Base-by-base conservation (phyloP, 768 basidiomycete species). In the Lactarius indigo region DNA sequence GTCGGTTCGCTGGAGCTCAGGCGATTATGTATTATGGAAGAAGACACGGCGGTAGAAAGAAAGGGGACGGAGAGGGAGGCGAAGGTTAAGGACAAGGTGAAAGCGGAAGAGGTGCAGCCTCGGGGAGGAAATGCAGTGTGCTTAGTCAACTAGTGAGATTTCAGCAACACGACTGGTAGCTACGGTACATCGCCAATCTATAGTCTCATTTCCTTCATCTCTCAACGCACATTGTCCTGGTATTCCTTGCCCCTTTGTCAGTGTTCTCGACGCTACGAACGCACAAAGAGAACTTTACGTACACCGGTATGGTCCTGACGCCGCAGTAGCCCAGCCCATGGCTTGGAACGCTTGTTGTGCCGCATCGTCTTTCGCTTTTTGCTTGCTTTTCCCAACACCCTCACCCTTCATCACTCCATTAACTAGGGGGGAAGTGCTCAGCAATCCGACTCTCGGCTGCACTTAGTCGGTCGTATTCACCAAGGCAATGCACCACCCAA, bases 341-440 rank as follows among this genome's bases (percentile, higher is more conserved):
- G 83, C 82, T 72, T 85, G 84, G 76, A 84, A 90, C 10, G 90
- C 90, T 70, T 85, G 79, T 64, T 84, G 81, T 20, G 90, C 90
- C 0, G 90, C 90, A 64, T 88, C 87, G 72, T 92, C 90, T 75
- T 91, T 92, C 8, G 90, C 90, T 2, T 84, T 76, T 72, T 92
- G 90, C 75, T 92, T 92, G 74, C 80, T 88, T 61, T 80, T 78
- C 33, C 89, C 88, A n/a, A 74, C 75, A 2, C 90, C 91, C 58
- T 79, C 75, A 13, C 90, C 90, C 71, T 86, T 89, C 72, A 79
- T 78, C 65, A 89, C 84, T 2, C 88, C 88, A 70, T 91, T 88
- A 59, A 90, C 91, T 91, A 64, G 37, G 50, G 35, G 55, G 12
- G 12, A 50, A 35, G 26, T 54, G 1, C 26, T 37, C 18, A 50